Percentiles rank a stretch among this genome's conserved stretches.
Conservation (phyloP, 2,329 filamentous ascomycete species). For the Aulographum hederae region DNA sequence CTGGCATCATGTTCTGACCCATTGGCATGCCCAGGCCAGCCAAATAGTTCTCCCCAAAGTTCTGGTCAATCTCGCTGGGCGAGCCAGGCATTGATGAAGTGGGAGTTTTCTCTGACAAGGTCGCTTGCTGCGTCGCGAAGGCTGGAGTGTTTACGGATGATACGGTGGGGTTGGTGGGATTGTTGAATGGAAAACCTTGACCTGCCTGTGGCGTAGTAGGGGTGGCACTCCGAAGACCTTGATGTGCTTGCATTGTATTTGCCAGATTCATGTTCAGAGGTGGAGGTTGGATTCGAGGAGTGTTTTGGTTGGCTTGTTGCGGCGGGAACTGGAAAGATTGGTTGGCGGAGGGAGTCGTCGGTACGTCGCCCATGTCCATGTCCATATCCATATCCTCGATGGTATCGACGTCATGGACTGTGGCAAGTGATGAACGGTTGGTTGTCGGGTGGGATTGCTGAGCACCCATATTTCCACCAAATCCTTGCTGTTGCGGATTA, state of each 20-base stretch:
- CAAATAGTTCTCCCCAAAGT: conserved; percentile 28
- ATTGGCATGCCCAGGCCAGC: conserved; percentile 31
- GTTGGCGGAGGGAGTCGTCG: conserved; percentile 9
- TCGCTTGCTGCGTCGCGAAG: conserved; percentile 57
- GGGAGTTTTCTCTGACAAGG: conserved; percentile 40
- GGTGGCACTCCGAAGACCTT: conserved; percentile 69
- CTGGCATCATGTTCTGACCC: conserved; percentile 20
- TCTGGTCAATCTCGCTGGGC: conserved; percentile 57
- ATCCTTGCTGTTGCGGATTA: no score
- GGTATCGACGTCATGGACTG: conserved; percentile 51
- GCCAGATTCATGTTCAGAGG: conserved; percentile 70
- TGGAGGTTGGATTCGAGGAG: conserved; percentile 39
- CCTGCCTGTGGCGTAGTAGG: conserved; percentile 68
- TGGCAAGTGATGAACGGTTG: conserved; percentile 20
- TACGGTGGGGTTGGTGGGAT: conserved; percentile 87
- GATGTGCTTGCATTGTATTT: conserved; percentile 44
- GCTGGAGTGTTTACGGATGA: conserved; percentile 95
- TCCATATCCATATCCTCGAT: conserved; percentile 52
- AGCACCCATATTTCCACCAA: no score
- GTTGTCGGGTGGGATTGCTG: conserved; percentile 11
- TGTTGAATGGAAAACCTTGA: conserved; percentile 38
- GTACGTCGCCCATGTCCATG: conserved; percentile 40
- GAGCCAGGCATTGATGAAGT: conserved; percentile 53
- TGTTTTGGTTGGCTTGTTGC: conserved; percentile 35
- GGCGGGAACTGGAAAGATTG: conserved; percentile 19